phyloP scores from a whole-genome alignment of 1,284 basidiomycete species.

The Pseudozyma sp. region DNA sequence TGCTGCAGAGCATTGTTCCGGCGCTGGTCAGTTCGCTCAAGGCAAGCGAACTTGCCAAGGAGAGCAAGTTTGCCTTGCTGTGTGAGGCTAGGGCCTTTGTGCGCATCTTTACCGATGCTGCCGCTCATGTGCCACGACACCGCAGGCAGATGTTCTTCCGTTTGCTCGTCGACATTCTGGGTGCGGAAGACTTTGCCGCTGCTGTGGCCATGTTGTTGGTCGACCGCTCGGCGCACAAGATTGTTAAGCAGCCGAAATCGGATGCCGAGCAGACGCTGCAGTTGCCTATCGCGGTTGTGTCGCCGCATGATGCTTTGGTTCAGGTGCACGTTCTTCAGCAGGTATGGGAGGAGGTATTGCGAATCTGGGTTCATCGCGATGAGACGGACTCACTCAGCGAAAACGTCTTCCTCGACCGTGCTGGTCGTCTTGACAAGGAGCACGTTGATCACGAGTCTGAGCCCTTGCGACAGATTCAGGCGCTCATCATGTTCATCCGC shows the following conservation, averaged over 20 bases:
- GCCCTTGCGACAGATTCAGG: conserved; percentile 52
- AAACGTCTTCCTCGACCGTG: conserved; percentile 58
- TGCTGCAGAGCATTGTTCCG: conserved; percentile 91
- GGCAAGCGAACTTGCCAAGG: conserved; percentile 51
- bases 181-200: conserved; percentile 82
- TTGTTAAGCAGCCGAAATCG: conserved; percentile 74
- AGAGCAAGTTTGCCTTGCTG: conserved; percentile 45
- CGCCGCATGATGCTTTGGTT: conserved; percentile 73
- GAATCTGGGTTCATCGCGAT: conserved; percentile 50
- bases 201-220: conserved; percentile 87
- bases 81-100: conserved; percentile 74
- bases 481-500: conserved; percentile 55
- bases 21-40: conserved; percentile 76
- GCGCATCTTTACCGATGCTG: conserved; percentile 87
- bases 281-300: conserved; percentile 75
- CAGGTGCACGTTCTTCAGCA: conserved; percentile 73
- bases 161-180: conserved; percentile 88
- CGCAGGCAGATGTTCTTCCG: conserved; percentile 89
- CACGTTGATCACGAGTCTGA: conserved; percentile 60
- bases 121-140: conserved; percentile 86
- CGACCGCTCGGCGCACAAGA: conserved; percentile 82
- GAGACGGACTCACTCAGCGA: conserved; percentile 44
- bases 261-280: conserved; percentile 72
- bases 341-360: conserved; percentile 53
- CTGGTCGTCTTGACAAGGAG: conserved; percentile 52